These are phyloP conservation scores for Litsea cubeba DNA, from an alignment of 164 flowering plant genomes.

Conservation along the genomic window DNA sequence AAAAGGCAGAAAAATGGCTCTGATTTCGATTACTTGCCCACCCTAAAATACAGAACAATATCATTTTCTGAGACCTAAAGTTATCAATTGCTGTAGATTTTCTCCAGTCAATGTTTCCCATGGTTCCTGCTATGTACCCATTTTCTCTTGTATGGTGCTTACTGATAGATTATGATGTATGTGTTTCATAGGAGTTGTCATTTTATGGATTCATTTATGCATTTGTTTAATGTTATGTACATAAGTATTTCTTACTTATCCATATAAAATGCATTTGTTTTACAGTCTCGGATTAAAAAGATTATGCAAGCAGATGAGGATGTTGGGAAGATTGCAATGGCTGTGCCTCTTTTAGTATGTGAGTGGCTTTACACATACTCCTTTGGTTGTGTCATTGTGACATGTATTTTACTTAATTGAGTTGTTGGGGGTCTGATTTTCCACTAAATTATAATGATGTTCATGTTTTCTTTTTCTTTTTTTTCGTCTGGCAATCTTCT, in stretches of 20 bases:
- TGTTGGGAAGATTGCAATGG: slow-evolving; percentile 21
- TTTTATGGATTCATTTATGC: neutral
- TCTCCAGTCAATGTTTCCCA: neutral
- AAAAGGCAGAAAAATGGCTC: too few relatives aligned
- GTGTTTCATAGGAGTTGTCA: neutral
- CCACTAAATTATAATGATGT: too few relatives aligned
- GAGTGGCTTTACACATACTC: neutral
- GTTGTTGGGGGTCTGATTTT: too few relatives aligned
- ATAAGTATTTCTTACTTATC: neutral
- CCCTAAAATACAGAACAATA: too few relatives aligned
- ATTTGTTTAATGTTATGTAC: neutral
- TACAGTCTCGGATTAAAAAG: slow-evolving; percentile 19
- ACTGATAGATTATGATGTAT: neutral
- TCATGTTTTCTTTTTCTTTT: too few relatives aligned
- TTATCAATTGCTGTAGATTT: too few relatives aligned
- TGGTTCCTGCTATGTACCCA: too few relatives aligned
- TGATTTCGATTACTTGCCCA: too few relatives aligned
- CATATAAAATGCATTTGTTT: neutral
- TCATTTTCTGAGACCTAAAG: too few relatives aligned
- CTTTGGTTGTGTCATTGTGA: neutral
- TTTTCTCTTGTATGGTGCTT: neutral
- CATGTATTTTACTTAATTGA: too few relatives aligned
- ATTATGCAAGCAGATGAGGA: slow-evolving; percentile 24
- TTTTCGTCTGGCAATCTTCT: too few relatives aligned
- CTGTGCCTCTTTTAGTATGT: slow-evolving; percentile 21